Evolutionary conservation across 768 basidiomycete species (phyloP).

Genomic region (Podaxis carcinomalis): DNA sequence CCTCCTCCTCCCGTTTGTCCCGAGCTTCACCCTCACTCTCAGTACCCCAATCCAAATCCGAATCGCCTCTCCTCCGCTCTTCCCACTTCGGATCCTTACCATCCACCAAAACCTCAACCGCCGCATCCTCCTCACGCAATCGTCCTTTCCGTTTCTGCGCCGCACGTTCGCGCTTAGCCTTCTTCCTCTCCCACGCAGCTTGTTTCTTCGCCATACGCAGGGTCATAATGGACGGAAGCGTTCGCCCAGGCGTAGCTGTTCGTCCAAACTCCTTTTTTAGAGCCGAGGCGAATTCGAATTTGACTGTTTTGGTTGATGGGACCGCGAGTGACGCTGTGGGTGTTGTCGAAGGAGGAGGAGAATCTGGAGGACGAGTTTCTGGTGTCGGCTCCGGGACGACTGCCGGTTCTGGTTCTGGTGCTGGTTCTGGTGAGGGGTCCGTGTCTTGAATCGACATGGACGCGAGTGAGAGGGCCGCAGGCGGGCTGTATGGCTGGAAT

Average conservation of each 20-base stretch:
- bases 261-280: not conserved
- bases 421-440: not conserved
- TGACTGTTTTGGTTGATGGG: not conserved
- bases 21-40: constrained; percentile 31
- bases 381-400: not conserved
- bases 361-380: not conserved
- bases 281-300: constrained; percentile 12
- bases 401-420: not conserved
- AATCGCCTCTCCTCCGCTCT: constrained; percentile 57
- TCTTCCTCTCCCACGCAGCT: constrained; percentile 21
- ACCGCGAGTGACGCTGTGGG: not conserved
- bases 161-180: constrained; percentile 4
- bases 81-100: constrained; percentile 34
- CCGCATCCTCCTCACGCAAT: constrained; percentile 34
- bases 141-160: not conserved
- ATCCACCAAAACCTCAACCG: constrained; percentile 22
- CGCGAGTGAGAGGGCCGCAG: constrained; percentile 12
- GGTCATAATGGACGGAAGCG: constrained; percentile 20
- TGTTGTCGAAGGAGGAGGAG: not conserved
- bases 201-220: constrained; percentile 24
- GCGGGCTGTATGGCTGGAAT: constrained; percentile 21
- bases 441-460: constrained; percentile 7
- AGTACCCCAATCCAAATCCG: constrained; percentile 67
- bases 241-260: not conserved
- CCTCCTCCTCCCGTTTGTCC: constrained; percentile 19